Conservation (phyloP, 2,329 filamentous ascomycete genomes). For the Chalara sp. region DNA sequence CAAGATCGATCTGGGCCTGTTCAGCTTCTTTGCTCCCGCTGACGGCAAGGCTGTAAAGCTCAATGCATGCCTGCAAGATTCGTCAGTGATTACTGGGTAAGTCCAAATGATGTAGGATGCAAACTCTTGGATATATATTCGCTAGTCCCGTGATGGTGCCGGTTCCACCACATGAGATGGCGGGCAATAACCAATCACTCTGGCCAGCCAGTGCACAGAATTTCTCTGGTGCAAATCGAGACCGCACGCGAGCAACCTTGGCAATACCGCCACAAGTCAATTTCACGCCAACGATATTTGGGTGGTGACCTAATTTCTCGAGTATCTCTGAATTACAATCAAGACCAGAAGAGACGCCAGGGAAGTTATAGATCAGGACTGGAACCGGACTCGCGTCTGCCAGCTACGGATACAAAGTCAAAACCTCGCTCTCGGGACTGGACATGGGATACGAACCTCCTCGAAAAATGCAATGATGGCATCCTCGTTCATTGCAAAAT, state of each 20-base stretch:
- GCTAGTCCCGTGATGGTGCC: slow-evolving; percentile 54
- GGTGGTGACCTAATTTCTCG: slow-evolving; percentile 24
- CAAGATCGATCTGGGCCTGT: slow-evolving; percentile 53
- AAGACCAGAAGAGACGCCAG: slow-evolving; percentile 34
- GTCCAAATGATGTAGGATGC: not conserved
- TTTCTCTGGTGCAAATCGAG: slow-evolving; percentile 38
- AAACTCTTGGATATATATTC: slow-evolving; percentile 8
- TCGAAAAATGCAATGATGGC: slow-evolving; percentile 49
- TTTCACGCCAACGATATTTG: slow-evolving; percentile 31
- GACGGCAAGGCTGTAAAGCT: slow-evolving; percentile 46
- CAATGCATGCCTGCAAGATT: slow-evolving; percentile 43
- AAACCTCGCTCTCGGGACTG: slow-evolving; percentile 1
- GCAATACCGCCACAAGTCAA: slow-evolving; percentile 32
- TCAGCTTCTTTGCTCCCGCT: slow-evolving; percentile 51
- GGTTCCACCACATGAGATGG: slow-evolving; percentile 48
- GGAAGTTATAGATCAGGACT: slow-evolving; percentile 41
- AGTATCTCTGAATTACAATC: slow-evolving; percentile 36
- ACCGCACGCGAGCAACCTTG: slow-evolving; percentile 34
- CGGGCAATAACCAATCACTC: slow-evolving; percentile 58
- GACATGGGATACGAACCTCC: slow-evolving; percentile 14
- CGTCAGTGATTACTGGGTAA: not conserved
- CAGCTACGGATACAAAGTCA: slow-evolving; percentile 20
- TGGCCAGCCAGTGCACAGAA: slow-evolving; percentile 42
- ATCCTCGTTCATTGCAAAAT: slow-evolving; percentile 35
- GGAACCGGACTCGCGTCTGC: slow-evolving; percentile 33